phyloP scores from a whole-genome alignment of 495 filamentous ascomycete species.

The Tuber umbilicatum region DNA sequence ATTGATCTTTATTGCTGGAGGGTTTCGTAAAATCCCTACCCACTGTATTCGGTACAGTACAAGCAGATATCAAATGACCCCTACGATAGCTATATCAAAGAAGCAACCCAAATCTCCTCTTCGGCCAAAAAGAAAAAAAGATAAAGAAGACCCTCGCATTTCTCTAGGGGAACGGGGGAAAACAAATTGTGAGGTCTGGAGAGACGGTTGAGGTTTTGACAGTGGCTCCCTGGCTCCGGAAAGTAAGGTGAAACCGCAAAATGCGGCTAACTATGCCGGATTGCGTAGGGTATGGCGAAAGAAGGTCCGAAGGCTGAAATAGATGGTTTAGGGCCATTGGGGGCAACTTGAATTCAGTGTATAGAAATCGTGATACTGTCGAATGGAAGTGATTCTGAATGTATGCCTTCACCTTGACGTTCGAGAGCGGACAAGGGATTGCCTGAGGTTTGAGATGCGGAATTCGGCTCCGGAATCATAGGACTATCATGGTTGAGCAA shows the following conservation, averaged over 20 bases:
- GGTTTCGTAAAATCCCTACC: not conserved
- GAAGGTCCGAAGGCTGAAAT: no score
- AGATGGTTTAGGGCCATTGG: not conserved
- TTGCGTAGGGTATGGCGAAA: not conserved
- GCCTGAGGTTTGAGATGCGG: not conserved
- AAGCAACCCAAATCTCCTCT: no score
- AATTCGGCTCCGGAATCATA: not conserved
- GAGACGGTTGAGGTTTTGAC: no score
- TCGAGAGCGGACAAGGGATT: not conserved
- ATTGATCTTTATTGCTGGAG: not conserved
- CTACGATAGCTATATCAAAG: no score
- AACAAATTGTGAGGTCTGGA: no score
- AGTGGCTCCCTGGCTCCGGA: not conserved
- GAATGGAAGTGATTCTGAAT: not conserved
- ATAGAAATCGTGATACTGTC: not conserved
- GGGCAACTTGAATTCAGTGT: not conserved
- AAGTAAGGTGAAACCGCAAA: not conserved
- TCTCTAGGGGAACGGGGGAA: no score
- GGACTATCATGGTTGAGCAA: not conserved
- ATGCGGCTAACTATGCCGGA: not conserved
- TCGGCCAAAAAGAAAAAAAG: no score
- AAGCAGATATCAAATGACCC: not conserved
- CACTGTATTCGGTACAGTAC: not conserved
- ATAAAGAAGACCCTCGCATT: no score
- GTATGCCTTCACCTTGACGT: not conserved